Conservation (phyloP, 371 early-diverging fungal genomes). For the Quaeritorhiza haematococci region DNA sequence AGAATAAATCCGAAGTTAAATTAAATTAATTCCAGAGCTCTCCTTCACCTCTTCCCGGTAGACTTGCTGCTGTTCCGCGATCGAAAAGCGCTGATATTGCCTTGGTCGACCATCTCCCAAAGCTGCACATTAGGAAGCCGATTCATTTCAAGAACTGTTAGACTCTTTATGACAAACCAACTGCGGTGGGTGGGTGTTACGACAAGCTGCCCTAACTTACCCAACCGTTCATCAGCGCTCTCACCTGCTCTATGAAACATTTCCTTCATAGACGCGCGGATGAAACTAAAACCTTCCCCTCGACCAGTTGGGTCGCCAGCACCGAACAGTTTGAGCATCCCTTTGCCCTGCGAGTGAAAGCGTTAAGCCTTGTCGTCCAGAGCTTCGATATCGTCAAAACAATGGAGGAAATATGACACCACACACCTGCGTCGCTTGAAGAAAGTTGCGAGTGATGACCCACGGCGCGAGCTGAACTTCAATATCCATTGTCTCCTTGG, state of each 20-base stretch:
- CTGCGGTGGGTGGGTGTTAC: slow-evolving; percentile 7
- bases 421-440: slow-evolving; percentile 56
- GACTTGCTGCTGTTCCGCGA: slow-evolving; percentile 92
- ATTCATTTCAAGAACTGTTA: neutral
- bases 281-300: slow-evolving; percentile 98
- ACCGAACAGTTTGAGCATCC: slow-evolving; percentile 89
- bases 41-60: slow-evolving; percentile 79
- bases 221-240: slow-evolving; percentile 65
- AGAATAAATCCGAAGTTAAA: no score
- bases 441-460: slow-evolving; percentile 95
- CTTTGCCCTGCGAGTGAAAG: slow-evolving; percentile 60
- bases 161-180: slow-evolving; percentile 1
- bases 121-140: neutral
- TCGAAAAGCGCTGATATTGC: slow-evolving; percentile 86
- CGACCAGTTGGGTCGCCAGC: slow-evolving; percentile 97
- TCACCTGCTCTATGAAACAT: slow-evolving; percentile 89
- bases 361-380: no score
- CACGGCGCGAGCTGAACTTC: slow-evolving; percentile 96
- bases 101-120: slow-evolving; percentile 43
- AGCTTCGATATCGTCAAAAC: neutral
- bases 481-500: slow-evolving; percentile 64
- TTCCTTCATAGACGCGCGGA: slow-evolving; percentile 95
- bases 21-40: no score
- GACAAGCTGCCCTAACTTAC: slow-evolving; percentile 17
- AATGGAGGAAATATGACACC: neutral